These are phyloP conservation scores for Lycium barbarum DNA, from an alignment of 257 asterid species.

Conservation along the genomic window DNA sequence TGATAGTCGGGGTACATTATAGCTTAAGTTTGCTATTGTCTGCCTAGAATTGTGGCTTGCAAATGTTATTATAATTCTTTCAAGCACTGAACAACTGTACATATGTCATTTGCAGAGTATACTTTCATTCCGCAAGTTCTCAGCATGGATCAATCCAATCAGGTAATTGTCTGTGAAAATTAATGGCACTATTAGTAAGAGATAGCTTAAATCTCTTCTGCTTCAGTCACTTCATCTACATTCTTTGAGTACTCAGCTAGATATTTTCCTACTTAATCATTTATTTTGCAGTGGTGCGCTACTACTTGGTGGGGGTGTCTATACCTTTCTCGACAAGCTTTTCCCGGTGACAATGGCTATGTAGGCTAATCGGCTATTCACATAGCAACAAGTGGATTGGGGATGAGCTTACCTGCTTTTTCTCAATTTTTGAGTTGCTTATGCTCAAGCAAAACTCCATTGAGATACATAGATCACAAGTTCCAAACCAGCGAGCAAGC, in stretches of 20 bases:
- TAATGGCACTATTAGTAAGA: neutral
- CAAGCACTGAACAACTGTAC: neutral
- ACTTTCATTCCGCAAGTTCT: constrained; percentile 91
- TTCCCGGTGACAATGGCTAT: constrained; percentile 84
- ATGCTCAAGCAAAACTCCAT: neutral
- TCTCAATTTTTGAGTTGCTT: neutral
- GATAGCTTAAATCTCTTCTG: neutral
- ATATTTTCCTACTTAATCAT: neutral
- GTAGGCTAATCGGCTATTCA: constrained; percentile 44
- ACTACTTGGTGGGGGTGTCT: constrained; percentile 88
- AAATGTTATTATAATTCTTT: neutral
- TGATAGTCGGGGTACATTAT: neutral
- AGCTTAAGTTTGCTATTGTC: neutral
- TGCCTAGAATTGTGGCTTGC: neutral
- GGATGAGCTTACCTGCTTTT: neutral
- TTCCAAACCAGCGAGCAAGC: neutral
- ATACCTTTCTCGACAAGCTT: constrained; percentile 74
- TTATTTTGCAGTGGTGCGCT: constrained; percentile 74
- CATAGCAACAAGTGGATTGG: constrained; percentile 2
- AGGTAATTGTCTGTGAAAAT: constrained; percentile 47
- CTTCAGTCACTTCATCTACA: neutral
- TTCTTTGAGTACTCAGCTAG: neutral
- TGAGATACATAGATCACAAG: neutral
- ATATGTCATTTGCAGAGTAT: constrained; percentile 69
- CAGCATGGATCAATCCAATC: constrained; percentile 96